Conservation (phyloP, 441 rosid genomes). For the Gossypium davidsonii region DNA sequence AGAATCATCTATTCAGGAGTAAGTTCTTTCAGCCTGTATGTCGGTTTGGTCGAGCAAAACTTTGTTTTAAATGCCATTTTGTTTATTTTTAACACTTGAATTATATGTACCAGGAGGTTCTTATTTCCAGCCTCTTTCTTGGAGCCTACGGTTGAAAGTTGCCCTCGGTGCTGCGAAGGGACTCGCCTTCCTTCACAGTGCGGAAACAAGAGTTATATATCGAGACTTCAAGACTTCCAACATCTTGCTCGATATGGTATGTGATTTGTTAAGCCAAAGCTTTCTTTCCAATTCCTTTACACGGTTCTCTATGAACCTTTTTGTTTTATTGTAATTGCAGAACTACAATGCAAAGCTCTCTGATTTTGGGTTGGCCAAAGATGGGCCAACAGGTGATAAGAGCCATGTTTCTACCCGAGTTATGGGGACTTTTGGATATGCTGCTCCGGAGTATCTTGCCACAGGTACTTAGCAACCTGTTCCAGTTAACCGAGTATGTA, state of each 20-base stretch:
- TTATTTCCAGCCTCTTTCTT: slow-evolving; percentile 80
- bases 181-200: slow-evolving; percentile 78
- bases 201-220: slow-evolving; percentile 68
- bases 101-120: slow-evolving; percentile 58
- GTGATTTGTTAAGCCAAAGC: slow-evolving; percentile 16
- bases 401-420: slow-evolving; percentile 84
- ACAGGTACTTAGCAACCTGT: slow-evolving; percentile 41
- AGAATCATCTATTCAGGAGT: slow-evolving; percentile 86
- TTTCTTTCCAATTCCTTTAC: background rate
- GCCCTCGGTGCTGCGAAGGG: slow-evolving; percentile 89
- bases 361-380: slow-evolving; percentile 91
- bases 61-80: background rate
- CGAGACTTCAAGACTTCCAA: slow-evolving; percentile 85
- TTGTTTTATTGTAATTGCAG: slow-evolving; percentile 31
- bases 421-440: slow-evolving; percentile 87
- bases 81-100: background rate
- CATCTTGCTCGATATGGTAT: slow-evolving; percentile 71
- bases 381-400: slow-evolving; percentile 82
- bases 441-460: slow-evolving; percentile 85
- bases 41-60: background rate
- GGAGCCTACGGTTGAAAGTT: slow-evolving; percentile 77
- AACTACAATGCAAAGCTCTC: slow-evolving; percentile 85
- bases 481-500: background rate
- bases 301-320: slow-evolving; percentile 9
- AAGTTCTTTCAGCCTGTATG: slow-evolving; percentile 23